A percentile compares a stretch with the other conserved stretches of the same genome.
Conservation (phyloP, 1,284 basidiomycete species). For the Melampsora americana region DNA sequence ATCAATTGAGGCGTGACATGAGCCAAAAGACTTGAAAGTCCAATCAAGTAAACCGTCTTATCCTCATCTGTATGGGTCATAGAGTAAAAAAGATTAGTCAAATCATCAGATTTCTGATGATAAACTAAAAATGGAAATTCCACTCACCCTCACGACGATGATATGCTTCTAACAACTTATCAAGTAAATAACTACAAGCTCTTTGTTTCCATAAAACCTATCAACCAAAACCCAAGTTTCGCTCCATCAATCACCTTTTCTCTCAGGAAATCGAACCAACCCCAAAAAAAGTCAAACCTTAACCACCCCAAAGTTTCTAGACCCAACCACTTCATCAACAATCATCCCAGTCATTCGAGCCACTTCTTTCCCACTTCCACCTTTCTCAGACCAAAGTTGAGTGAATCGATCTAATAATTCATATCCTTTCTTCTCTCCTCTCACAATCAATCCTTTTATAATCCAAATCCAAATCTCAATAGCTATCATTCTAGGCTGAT, state of each 20-base stretch:
- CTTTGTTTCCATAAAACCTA: conserved; percentile 56
- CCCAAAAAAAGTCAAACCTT: conserved; percentile 61
- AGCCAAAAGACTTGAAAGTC: conserved; percentile 67
- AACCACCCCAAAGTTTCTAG: conserved; percentile 70
- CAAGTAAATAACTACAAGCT: conserved; percentile 22
- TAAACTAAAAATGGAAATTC: not conserved
- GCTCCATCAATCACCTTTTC: too few relatives aligned
- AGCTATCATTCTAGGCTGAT: conserved; percentile 55
- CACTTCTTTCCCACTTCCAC: conserved; percentile 63
- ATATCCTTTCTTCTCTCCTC: conserved; percentile 64
- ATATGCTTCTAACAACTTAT: conserved; percentile 60
- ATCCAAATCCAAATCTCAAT: conserved; percentile 71
- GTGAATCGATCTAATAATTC: conserved; percentile 66
- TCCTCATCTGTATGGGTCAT: conserved; percentile 55
- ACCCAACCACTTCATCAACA: conserved; percentile 60
- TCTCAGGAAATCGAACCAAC: too few relatives aligned
- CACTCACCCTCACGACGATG: conserved; percentile 50
- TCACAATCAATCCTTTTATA: conserved; percentile 71
- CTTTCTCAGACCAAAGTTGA: conserved; percentile 64
- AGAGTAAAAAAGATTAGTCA: not conserved
- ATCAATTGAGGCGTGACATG: conserved; percentile 13
- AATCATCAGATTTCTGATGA: not conserved
- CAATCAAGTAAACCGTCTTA: conserved; percentile 71
- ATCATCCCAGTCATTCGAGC: conserved; percentile 70
- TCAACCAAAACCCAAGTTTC: not conserved